A percentile compares a stretch with the other conserved stretches of the same genome.
Conservation (phyloP, 495 filamentous ascomycete genomes). For the Chlorociboria aeruginascens region DNA sequence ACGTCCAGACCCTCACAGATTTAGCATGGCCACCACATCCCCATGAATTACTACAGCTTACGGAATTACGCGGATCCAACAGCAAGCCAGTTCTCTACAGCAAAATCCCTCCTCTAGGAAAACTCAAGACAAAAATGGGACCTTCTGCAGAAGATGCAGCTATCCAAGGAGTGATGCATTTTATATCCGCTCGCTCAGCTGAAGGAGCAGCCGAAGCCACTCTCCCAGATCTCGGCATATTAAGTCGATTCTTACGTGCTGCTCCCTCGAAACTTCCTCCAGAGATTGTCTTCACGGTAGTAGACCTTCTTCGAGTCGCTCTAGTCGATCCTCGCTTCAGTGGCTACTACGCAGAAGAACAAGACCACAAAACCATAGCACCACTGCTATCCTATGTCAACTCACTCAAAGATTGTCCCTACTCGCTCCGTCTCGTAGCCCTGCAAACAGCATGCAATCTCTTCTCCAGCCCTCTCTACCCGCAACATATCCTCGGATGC, state of each 20-base stretch:
- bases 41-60: slow-evolving; percentile 57
- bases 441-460: slow-evolving; percentile 50
- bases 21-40: slow-evolving; percentile 71
- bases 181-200: slow-evolving; percentile 44
- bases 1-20: slow-evolving; percentile 59
- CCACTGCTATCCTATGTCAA: slow-evolving; percentile 51
- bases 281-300: slow-evolving; percentile 58
- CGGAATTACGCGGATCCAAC: slow-evolving; percentile 50
- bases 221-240: slow-evolving; percentile 45
- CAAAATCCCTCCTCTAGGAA: slow-evolving; percentile 74
- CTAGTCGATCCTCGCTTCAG: slow-evolving; percentile 77
- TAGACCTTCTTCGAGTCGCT: slow-evolving; percentile 70
- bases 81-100: slow-evolving; percentile 59
- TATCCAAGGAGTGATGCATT: slow-evolving; percentile 46
- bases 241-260: slow-evolving; percentile 39
- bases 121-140: slow-evolving; percentile 68
- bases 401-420: slow-evolving; percentile 43
- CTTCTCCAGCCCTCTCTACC: slow-evolving; percentile 50
- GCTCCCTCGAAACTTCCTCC: slow-evolving; percentile 38
- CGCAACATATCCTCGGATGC: slow-evolving; percentile 27
- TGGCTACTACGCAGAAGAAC: slow-evolving; percentile 73
- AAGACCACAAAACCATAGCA: slow-evolving; percentile 46
- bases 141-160: slow-evolving; percentile 33
- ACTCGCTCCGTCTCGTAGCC: slow-evolving; percentile 72
- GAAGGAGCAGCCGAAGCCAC: slow-evolving; percentile 45